phyloP scores from a whole-genome alignment of 805 yeast genomes.

The Lipomyces chichibuensis region DNA sequence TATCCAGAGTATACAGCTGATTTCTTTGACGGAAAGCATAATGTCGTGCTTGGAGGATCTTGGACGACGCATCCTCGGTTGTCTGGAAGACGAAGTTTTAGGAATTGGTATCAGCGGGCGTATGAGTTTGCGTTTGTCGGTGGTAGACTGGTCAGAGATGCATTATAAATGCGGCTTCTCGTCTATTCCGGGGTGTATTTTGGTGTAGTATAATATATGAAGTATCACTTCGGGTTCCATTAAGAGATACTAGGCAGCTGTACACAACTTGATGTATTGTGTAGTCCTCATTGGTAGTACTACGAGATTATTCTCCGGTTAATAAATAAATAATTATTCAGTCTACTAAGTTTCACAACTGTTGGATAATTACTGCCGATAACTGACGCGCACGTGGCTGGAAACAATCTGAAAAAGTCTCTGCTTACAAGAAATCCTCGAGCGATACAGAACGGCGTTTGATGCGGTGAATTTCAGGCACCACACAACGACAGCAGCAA shows the following conservation, averaged over 20 bases:
- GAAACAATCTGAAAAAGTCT: too few relatives aligned
- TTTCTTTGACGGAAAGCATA: constrained; percentile 38
- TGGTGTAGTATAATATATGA: neutral
- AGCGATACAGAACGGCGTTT: too few relatives aligned
- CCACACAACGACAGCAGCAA: too few relatives aligned
- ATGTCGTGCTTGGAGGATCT: constrained; percentile 38
- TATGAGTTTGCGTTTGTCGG: constrained; percentile 37
- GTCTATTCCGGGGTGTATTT: neutral
- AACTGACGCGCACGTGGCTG: neutral
- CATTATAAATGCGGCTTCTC: neutral
- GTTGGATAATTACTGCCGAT: neutral
- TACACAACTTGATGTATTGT: neutral
- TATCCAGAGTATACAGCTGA: constrained; percentile 38
- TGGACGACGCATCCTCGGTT: constrained; percentile 37
- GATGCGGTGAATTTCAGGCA: too few relatives aligned
- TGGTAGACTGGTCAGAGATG: constrained; percentile 32
- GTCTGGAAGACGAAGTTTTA: constrained; percentile 31
- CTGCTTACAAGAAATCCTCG: too few relatives aligned
- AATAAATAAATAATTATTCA: too few relatives aligned
- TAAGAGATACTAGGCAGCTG: neutral
- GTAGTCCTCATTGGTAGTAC: neutral
- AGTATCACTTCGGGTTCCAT: neutral
- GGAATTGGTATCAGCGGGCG: constrained; percentile 38
- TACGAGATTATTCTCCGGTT: neutral
- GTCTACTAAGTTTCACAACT: too few relatives aligned